These are phyloP conservation scores for Chytriomyces hyalinus DNA, from an alignment of 192 early-diverging fungal species.

Conservation along the genomic window DNA sequence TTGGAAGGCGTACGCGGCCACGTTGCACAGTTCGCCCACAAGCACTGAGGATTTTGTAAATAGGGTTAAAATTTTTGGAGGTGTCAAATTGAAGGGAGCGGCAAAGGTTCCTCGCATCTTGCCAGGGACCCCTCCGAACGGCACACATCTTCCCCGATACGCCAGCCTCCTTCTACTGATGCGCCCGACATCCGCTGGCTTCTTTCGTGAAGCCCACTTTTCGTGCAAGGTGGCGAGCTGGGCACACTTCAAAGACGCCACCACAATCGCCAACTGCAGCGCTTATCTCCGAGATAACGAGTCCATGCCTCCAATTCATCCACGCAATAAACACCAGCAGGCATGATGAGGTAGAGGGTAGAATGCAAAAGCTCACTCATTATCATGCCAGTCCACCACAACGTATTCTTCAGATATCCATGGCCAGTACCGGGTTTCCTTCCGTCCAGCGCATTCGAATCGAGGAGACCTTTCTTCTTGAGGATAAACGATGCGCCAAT, in stretches of 20 bases:
- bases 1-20: conserved; percentile 93
- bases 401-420: conserved; percentile 81
- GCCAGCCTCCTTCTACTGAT: too few species aligned
- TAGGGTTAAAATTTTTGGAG: not conserved
- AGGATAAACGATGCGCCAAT: conserved; percentile 90
- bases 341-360: too few species aligned
- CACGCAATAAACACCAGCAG: too few species aligned
- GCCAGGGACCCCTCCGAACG: too few species aligned
- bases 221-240: too few species aligned
- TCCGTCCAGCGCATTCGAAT: conserved; percentile 38
- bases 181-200: too few species aligned
- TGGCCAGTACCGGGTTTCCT: conserved; percentile 49
- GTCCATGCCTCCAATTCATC: too few species aligned
- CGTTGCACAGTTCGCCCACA: conserved; percentile 91
- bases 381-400: conserved; percentile 91
- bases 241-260: too few species aligned
- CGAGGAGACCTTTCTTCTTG: conserved; percentile 90
- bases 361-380: conserved; percentile 58
- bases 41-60: conserved; percentile 59
- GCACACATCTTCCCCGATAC: too few species aligned
- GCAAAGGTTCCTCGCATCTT: too few species aligned
- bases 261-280: too few species aligned
- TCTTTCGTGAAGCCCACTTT: too few species aligned
- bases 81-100: not conserved
- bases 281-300: not conserved